phyloP scores from a whole-genome alignment of 306 rosid genomes.

The Cucumis hystrix region DNA sequence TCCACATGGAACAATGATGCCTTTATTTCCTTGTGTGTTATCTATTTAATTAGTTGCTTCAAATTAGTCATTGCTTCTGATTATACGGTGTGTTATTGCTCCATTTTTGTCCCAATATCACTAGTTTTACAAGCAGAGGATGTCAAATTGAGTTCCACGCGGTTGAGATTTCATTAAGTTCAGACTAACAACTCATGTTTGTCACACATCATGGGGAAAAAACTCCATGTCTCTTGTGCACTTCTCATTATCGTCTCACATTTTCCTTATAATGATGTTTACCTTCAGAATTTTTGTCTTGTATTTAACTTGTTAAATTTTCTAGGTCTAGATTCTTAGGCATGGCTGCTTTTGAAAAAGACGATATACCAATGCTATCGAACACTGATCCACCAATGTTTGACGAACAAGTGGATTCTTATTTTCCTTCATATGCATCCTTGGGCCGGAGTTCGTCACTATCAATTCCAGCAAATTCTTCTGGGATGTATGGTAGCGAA shows the following conservation, averaged over 20 bases:
- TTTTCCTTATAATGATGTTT: neutral
- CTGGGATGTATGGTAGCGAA: constrained; percentile 30
- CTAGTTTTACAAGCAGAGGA: neutral
- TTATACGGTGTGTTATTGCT: neutral
- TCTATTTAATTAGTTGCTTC: neutral
- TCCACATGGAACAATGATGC: neutral
- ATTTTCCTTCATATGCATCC: constrained; percentile 20
- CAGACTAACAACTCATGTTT: neutral
- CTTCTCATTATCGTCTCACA: neutral
- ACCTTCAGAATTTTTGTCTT: neutral
- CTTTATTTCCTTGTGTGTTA: neutral
- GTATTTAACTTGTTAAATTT: neutral
- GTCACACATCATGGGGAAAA: neutral
- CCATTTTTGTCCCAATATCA: neutral
- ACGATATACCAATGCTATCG: constrained; percentile 49
- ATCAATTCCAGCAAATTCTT: constrained; percentile 36
- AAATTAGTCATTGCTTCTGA: neutral
- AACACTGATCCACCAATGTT: constrained; percentile 15
- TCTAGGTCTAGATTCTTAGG: constrained; percentile 20
- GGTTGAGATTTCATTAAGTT: neutral
- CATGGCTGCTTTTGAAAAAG: constrained; percentile 47
- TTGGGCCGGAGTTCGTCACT: constrained; percentile 51
- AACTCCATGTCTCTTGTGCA: neutral
- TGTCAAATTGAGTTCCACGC: neutral
- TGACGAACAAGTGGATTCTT: constrained; percentile 21